Evolutionary conservation across 495 filamentous ascomycete genomes (phyloP).

Genomic region (Daldinia decipiens): DNA sequence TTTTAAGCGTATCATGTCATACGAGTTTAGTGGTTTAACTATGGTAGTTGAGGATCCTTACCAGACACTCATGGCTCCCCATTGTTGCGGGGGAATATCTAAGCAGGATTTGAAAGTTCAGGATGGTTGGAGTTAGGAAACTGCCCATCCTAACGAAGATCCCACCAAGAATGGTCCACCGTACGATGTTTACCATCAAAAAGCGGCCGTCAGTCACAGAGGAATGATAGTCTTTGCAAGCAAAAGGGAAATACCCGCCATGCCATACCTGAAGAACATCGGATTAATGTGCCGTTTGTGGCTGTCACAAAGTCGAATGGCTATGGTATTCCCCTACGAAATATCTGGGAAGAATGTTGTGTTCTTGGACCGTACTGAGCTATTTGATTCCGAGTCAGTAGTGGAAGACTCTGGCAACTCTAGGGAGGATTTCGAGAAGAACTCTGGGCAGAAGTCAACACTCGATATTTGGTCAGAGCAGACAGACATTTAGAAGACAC

Average conservation of each 20-base stretch:
- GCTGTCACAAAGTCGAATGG: constrained; percentile 4
- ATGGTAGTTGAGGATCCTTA: constrained; percentile 15
- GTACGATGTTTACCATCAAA: background rate
- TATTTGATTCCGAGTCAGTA: background rate
- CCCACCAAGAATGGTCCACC: background rate
- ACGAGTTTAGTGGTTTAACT: background rate
- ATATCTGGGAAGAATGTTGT: background rate
- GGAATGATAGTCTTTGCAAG: background rate
- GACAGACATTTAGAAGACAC: background rate
- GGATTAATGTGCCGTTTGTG: constrained; percentile 3
- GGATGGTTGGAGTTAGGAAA: constrained; percentile 3
- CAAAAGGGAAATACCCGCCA: no score
- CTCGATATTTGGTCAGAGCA: constrained; percentile 3
- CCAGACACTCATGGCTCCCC: background rate
- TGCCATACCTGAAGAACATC: background rate
- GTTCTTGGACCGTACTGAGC: background rate
- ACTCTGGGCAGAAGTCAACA: background rate
- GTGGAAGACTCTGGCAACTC: background rate
- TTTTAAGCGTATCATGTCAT: constrained; percentile 20
- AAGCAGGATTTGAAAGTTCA: background rate
- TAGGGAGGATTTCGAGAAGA: background rate
- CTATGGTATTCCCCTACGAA: background rate
- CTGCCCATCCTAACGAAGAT: background rate
- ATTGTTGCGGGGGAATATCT: background rate
- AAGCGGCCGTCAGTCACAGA: background rate